Evolutionary conservation across 2,329 filamentous ascomycete genomes (phyloP).

Genomic region (Fusarium penzigii): DNA sequence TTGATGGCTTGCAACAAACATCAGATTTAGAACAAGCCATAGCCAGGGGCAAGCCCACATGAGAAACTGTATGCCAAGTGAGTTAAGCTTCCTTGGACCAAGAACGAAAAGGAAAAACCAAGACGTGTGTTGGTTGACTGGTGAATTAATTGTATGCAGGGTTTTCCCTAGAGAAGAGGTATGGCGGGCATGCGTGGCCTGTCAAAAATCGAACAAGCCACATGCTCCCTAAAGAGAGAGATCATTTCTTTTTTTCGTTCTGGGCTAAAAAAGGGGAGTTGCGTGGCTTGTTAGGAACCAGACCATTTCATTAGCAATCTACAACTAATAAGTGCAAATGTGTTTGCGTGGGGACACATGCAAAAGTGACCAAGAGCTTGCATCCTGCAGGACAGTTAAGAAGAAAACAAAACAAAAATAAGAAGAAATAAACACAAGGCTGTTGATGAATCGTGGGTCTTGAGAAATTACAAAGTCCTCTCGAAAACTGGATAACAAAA

Average conservation of each 20-base stretch:
- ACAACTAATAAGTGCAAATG: too few relatives aligned
- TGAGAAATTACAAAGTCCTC: too few relatives aligned
- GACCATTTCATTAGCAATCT: too few relatives aligned
- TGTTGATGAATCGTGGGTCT: too few relatives aligned
- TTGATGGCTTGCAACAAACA: background rate
- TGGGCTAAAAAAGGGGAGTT: background rate
- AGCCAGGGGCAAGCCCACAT: conserved; percentile 26
- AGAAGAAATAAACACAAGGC: too few relatives aligned
- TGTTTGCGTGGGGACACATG: too few relatives aligned
- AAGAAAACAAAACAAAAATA: too few relatives aligned
- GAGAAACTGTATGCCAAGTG: conserved; percentile 24
- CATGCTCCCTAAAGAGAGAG: background rate
- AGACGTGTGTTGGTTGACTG: background rate
- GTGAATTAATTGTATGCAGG: background rate
- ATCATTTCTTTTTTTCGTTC: background rate
- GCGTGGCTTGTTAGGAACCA: too few relatives aligned
- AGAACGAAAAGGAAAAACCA: background rate
- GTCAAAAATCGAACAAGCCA: background rate
- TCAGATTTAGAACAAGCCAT: conserved; percentile 15
- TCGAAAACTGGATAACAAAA: too few relatives aligned
- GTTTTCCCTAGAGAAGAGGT: conserved; percentile 1
- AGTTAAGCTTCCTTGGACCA: conserved; percentile 29
- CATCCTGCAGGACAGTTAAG: too few relatives aligned
- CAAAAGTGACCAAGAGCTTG: too few relatives aligned
- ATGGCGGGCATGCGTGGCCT: background rate